Percentiles rank a stretch among this genome's conserved stretches.
Conservation (phyloP, 1,284 basidiomycete genomes). For the Boletus semigastroideus region DNA sequence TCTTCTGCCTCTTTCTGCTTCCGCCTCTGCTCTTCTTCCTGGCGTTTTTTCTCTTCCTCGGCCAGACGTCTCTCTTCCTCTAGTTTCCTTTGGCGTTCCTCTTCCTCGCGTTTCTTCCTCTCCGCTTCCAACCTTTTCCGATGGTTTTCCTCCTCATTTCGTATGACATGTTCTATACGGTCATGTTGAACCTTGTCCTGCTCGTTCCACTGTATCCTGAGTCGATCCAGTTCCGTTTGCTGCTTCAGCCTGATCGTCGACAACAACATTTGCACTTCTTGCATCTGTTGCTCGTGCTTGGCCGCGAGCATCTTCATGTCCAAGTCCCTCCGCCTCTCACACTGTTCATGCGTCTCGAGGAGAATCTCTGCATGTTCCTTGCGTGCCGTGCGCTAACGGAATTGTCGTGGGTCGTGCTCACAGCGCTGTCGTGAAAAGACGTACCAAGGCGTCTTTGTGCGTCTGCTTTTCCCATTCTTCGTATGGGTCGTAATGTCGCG, state of each 20-base stretch:
- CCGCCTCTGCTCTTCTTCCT: slow-evolving; percentile 40
- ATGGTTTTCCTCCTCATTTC: slow-evolving; percentile 62
- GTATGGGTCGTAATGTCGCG: slow-evolving; percentile 68
- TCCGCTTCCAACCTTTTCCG: slow-evolving; percentile 53
- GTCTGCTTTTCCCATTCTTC: slow-evolving; percentile 76
- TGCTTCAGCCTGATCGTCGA: slow-evolving; percentile 43
- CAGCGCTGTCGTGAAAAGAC: slow-evolving; percentile 25
- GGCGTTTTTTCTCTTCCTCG: slow-evolving; percentile 28
- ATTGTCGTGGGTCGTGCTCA: background rate
- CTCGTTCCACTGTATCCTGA: slow-evolving; percentile 48
- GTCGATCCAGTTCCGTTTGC: slow-evolving; percentile 45
- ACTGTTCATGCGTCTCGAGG: slow-evolving; percentile 39
- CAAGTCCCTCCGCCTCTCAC: slow-evolving; percentile 37
- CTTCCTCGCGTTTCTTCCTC: slow-evolving; percentile 44
- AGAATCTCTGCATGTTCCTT: slow-evolving; percentile 47
- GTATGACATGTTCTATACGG: slow-evolving; percentile 63
- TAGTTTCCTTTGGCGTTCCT: slow-evolving; percentile 41
- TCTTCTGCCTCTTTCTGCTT: slow-evolving; percentile 38
- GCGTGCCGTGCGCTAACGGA: slow-evolving; percentile 55
- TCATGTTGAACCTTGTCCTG: slow-evolving; percentile 56
- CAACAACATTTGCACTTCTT: slow-evolving; percentile 48
- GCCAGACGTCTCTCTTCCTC: slow-evolving; percentile 40
- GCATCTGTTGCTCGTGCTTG: slow-evolving; percentile 46
- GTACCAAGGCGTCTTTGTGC: slow-evolving; percentile 67
- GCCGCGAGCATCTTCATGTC: slow-evolving; percentile 40